phyloP scores from a whole-genome alignment of 148 eudicot genomes.

The Rhododendron kiyosumense region DNA sequence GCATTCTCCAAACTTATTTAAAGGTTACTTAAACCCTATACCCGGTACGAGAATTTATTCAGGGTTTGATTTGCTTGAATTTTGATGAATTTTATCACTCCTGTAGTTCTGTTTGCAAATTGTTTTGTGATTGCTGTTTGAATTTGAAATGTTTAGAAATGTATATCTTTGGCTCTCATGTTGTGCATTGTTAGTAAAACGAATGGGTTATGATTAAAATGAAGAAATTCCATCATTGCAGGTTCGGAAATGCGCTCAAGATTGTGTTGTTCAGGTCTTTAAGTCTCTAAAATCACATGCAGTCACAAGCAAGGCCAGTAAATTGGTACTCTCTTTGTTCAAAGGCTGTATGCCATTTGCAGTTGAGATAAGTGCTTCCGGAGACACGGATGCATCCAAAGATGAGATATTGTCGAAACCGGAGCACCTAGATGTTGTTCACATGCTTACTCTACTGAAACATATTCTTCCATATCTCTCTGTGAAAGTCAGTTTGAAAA shows the following conservation, averaged over 20 bases:
- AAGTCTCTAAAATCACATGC: slow-evolving; percentile 40
- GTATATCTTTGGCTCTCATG: too few relatives aligned
- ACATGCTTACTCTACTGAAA: slow-evolving; percentile 56
- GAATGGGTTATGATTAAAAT: background rate
- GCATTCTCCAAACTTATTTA: too few relatives aligned
- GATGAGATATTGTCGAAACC: slow-evolving; percentile 32
- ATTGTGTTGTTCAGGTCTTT: slow-evolving; percentile 50
- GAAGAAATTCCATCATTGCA: slow-evolving; percentile 14
- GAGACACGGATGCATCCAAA: slow-evolving; percentile 22
- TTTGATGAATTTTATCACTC: background rate
- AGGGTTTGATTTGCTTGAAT: background rate
- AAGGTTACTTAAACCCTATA: background rate
- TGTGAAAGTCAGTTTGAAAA: slow-evolving; percentile 27
- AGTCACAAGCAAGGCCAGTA: slow-evolving; percentile 54
- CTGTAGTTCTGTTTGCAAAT: background rate
- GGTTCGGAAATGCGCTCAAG: slow-evolving; percentile 86
- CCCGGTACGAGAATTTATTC: background rate
- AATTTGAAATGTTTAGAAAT: background rate
- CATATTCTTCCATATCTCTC: slow-evolving; percentile 56
- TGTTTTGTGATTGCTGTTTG: background rate
- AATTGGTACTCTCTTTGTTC: slow-evolving; percentile 41
- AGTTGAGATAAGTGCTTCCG: slow-evolving; percentile 26
- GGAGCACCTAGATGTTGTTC: slow-evolving; percentile 58
- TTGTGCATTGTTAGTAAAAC: background rate
- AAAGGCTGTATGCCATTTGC: slow-evolving; percentile 46